Base-by-base conservation (phyloP, 2,329 filamentous ascomycete species). In the Achaetomium macrosporum region DNA sequence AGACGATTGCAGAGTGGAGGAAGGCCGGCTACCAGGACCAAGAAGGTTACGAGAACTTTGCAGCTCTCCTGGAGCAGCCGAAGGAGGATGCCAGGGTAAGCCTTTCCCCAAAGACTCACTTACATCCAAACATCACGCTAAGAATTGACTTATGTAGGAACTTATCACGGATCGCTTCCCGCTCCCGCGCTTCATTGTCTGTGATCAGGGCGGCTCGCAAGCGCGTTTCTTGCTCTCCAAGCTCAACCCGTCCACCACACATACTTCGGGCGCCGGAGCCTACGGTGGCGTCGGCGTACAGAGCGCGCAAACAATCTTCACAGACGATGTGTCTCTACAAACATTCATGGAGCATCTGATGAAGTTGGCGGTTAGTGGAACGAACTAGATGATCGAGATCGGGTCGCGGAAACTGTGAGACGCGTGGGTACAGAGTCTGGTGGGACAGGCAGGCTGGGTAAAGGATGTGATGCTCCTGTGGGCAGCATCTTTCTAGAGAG, bases 341-440 rank as follows among this genome's bases (percentile, higher is more conserved):
- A 97, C 92, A 1, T 99, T 99, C 68, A 99, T 99, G 93, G 93
- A 99, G 65, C 91, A 97, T 73, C 76, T 99, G 68, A 99, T 99
- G 93, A 99, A 99, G 89, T 71, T 84, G 67, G 81, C 82, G 49
- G 81, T 84, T 15, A 84, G 81, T 57, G 81, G 81, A 51, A 84
- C 81, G 8, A 84, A 80, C 61, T 84, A 71, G 39, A 25, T 17
- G 39, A 42, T 54, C 8, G 42, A 17, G 47, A 30, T 20, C 33
- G 30, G 20, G 25, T 29, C 33, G 19, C 17, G 12, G 25, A 42
- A 6, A 50, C 10, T 35, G 35, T 16, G 35, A 13, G 7, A n/a
- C 7, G 13, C 8, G 35, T 13, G 7, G 15, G 35, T 13, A 16
- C 15, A 8, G 35, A 35, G 33, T 35, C 25, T 25, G 25, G 25